Base-by-base conservation (phyloP, 2,329 filamentous ascomycete species). In the Alternaria incomplexa region DNA sequence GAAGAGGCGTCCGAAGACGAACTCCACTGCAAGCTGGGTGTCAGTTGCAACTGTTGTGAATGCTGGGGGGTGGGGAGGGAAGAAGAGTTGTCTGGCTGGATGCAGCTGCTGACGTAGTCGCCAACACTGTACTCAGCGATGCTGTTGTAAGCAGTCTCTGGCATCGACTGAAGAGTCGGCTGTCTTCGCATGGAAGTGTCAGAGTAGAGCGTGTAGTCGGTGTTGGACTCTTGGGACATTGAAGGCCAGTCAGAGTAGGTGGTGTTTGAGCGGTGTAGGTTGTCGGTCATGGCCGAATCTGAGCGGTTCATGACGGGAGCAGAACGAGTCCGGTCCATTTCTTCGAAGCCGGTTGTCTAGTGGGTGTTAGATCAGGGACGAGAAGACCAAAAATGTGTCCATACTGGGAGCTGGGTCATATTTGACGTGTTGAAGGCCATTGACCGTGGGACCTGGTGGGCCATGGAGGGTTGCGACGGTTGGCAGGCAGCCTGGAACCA, bases 51-150 rank as follows among this genome's bases (percentile, higher is more conserved):
- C 55, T 70, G 71, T 60, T 67, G 68, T 23, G 67, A 55, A 55
- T 71, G 66, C 22, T 65, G 63, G 67, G 72, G 61, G 43, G 65
- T 64, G 65, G 73, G 62, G 45, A 68, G 61, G 43, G 73, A 66
- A 46, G 71, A 61, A 30, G 73, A 65, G 65, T 48, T 68, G 36
- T 68, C 63, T 54, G 66, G 64, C 58, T 75, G 70, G 53, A 77
- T 73, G 63, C 66, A 74, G 59, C 56, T 78, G 58, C 65, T 71
- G 69, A 79, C 63, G 61, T 77, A 82, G 48, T 81, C 78, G 56
- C 66, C 68, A 51, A 78, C 79, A 46, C 73, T 72, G 70, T 80
- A 81, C 67, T 77, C 78, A 63, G 72, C 65, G 64, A 76, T 71
- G 62, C 65, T 65, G 56, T 61, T 58, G 60, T 58, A 45, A 7